A percentile compares a stretch with the other conserved stretches of the same genome.
Evolutionary conservation across 768 basidiomycete species (phyloP).

Genomic region (Steccherinum ochraceum): DNA sequence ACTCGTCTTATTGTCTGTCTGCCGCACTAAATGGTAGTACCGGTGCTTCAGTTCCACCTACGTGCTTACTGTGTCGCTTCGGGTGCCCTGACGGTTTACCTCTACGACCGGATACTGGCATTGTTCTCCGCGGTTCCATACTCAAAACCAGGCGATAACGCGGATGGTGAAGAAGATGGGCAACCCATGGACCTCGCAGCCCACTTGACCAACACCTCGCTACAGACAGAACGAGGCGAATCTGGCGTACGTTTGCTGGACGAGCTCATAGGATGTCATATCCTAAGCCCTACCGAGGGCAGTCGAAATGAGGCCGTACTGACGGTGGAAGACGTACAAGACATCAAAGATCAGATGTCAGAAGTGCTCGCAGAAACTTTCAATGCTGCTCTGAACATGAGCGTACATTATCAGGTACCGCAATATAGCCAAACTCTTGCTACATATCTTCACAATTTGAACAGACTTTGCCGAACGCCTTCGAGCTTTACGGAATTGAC

Average conservation of each 20-base stretch:
- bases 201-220: constrained; percentile 90
- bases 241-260: constrained; percentile 70
- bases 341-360: constrained; percentile 57
- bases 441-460: not conserved
- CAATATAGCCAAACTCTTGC: not conserved
- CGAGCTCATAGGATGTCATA: constrained; percentile 65
- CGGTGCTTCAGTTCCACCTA: constrained; percentile 78
- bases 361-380: constrained; percentile 74
- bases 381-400: constrained; percentile 75
- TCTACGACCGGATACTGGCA: constrained; percentile 79
- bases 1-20: too few species aligned
- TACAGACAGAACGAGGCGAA: constrained; percentile 66
- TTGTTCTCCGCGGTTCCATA: constrained; percentile 83
- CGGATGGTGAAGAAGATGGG: constrained; percentile 17
- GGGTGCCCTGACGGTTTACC: constrained; percentile 72
- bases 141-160: constrained; percentile 31
- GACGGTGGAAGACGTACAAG: constrained; percentile 32
- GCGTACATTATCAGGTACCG: constrained; percentile 78
- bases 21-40: too few species aligned
- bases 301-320: constrained; percentile 16
- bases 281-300: constrained; percentile 31
- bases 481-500: constrained; percentile 94
- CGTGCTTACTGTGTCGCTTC: constrained; percentile 80
- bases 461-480: constrained; percentile 84
- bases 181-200: constrained; percentile 47